Conservation (phyloP, 139 green algal genomes). For the Volvox reticuliferus region DNA sequence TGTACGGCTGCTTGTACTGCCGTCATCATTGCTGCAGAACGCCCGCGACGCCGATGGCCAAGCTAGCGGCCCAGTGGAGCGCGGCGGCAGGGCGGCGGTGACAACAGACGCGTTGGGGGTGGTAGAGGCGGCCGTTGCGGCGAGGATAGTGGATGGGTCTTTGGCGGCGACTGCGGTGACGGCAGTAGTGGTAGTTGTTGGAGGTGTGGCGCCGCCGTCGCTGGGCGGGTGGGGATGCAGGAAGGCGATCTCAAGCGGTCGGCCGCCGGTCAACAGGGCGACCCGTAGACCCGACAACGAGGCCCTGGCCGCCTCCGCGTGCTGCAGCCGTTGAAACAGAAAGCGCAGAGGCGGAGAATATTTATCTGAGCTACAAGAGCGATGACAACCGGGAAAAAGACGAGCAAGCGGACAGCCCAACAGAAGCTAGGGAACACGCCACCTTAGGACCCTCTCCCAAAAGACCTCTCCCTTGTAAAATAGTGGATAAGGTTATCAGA, state of each 20-base stretch:
- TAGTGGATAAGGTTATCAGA: too few species aligned
- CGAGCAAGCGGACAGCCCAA: too few species aligned
- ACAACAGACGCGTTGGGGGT: background rate
- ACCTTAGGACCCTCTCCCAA: too few species aligned
- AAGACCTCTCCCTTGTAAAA: too few species aligned
- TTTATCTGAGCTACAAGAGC: too few species aligned
- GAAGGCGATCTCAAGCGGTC: slow-evolving; percentile 59
- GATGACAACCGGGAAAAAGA: too few species aligned
- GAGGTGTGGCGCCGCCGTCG: background rate
- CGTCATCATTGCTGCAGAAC: background rate
- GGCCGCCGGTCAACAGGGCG: slow-evolving; percentile 68
- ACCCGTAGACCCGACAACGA: slow-evolving; percentile 51
- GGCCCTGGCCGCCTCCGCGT: slow-evolving; percentile 64
- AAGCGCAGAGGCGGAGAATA: too few species aligned
- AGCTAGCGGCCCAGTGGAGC: too few species aligned
- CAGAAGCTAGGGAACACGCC: too few species aligned
- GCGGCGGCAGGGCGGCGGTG: background rate
- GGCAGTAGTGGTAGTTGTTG: background rate
- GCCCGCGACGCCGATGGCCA: too few species aligned
- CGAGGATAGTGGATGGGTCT: background rate
- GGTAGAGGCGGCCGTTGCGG: background rate
- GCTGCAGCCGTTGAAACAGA: background rate
- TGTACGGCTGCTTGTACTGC: background rate
- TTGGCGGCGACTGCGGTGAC: background rate
- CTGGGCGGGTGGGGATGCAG: background rate